These are phyloP conservation scores for Smithsoniella earleae DNA, from an alignment of 163 green algal genomes.

Conservation along the genomic window DNA sequence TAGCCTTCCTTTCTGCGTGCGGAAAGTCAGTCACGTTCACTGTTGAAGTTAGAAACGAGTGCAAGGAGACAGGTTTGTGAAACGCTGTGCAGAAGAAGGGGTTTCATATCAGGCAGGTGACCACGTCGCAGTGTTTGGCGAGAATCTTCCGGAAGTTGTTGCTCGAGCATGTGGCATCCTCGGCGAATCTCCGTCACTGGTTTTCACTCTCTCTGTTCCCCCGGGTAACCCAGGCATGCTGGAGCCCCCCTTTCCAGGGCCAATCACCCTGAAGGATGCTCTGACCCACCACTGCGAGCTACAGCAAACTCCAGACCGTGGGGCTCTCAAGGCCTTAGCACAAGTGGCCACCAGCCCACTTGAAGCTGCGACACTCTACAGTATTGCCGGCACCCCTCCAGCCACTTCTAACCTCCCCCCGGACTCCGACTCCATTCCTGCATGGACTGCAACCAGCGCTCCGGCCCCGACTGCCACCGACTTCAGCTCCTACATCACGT, in stretches of 20 bases:
- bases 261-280: constrained; percentile 54
- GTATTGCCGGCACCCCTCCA: too few species aligned
- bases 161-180: constrained; percentile 50
- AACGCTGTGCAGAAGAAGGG: too few species aligned
- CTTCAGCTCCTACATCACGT: constrained; percentile 48
- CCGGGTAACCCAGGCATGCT: constrained; percentile 39
- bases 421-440: too few species aligned
- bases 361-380: constrained; percentile 21
- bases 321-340: constrained; percentile 63
- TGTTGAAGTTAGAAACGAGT: too few species aligned
- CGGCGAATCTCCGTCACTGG: constrained; percentile 48
- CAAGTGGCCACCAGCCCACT: constrained; percentile 49
- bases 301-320: constrained; percentile 55
- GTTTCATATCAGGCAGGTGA: constrained; percentile 87
- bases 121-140: constrained; percentile 74
- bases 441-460: too few species aligned
- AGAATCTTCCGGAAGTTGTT: constrained; percentile 67
- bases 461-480: too few species aligned
- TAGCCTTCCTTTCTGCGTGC: too few species aligned
- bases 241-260: constrained; percentile 47
- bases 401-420: too few species aligned
- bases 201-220: constrained; percentile 53
- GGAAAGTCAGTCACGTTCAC: too few species aligned
- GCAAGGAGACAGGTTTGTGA: too few species aligned
- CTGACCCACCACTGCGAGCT: constrained; percentile 81